Base-by-base conservation (phyloP, 768 basidiomycete genomes). In the Suillus paluster region DNA sequence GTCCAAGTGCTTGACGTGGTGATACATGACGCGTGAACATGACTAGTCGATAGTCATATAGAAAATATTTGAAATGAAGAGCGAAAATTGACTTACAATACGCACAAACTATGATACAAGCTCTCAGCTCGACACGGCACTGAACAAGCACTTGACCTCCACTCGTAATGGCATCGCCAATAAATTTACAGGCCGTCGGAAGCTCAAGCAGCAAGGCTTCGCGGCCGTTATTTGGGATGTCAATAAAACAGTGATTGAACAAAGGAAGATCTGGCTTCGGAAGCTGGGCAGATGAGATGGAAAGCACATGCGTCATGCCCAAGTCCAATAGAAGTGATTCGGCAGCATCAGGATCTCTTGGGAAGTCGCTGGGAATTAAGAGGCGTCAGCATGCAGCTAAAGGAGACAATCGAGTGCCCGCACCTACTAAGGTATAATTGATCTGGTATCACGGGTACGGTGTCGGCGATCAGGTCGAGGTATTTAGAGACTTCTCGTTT, bases 71-170 rank as follows among this genome's bases (percentile, higher is more conserved):
- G n/a, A 23, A 50, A 25, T 36, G 15, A 21, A 33, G 36, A 57
- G 14, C 21, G 17, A 30, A 6, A n/a, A 57, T 27, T 17, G 7
- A 61, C 84, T 70, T 67, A 86, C 86, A 67, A 70, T 82, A 85
- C 39, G 85, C 84, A 62, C 80, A 85, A 38, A 77, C 81, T 33
- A 80, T 80, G 36, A 80, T 77, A 66, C 84, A 86, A 19, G 85
- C 84, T 52, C 82, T 79, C 11, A 81, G 78, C 62, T 88, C 87
- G n/a, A 79, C 75, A 14, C 75, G 72, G 39, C 79, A 86, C 70
- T 86, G 80, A 23, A 89, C 80, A 25, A 89, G 81, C 19, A 88
- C 82, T 34, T 73, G 75, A 3, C 82, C 83, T 6, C 78, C 78
- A 39, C 61, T 67, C 10, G 72, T 67, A 8, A 83, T 66, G 0